Percentiles rank a stretch among this genome's conserved stretches.
These are phyloP conservation scores for Strobilomyces echinocephalus DNA, from an alignment of 768 basidiomycete genomes.

Conservation along the genomic window DNA sequence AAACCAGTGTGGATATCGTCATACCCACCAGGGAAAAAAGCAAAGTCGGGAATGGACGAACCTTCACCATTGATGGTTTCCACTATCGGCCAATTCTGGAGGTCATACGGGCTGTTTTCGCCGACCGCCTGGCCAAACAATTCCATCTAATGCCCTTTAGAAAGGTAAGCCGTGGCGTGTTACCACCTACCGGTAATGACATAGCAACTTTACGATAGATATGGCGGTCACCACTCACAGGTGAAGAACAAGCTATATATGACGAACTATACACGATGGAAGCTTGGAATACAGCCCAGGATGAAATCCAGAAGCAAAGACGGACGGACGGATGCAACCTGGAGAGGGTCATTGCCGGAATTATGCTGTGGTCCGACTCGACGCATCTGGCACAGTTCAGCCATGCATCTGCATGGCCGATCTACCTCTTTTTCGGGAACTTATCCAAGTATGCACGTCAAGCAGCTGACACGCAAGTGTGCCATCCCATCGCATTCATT, in stretches of 20 bases:
- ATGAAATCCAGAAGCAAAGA: too few relatives aligned
- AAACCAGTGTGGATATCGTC: not conserved
- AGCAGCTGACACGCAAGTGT: not conserved
- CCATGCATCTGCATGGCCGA: slow-evolving; percentile 7
- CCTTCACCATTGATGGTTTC: slow-evolving; percentile 27
- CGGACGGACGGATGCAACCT: not conserved
- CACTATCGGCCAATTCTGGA: slow-evolving; percentile 17
- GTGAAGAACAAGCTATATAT: not conserved
- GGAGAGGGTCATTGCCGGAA: not conserved
- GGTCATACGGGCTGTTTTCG: slow-evolving; percentile 8
- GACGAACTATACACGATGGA: not conserved
- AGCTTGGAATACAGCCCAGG: not conserved
- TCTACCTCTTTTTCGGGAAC: slow-evolving; percentile 1
- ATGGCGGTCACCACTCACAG: not conserved
- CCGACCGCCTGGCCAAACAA: not conserved
- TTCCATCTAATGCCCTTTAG: slow-evolving; percentile 26
- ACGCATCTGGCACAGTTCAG: slow-evolving; percentile 17
- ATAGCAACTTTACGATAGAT: not conserved
- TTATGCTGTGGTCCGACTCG: slow-evolving; percentile 21
- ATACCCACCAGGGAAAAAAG: slow-evolving; percentile 1
- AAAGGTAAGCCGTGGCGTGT: not conserved
- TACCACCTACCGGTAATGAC: not conserved
- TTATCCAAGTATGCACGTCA: slow-evolving; percentile 1
- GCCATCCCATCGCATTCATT: slow-evolving; percentile 1
- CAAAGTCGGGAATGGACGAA: slow-evolving; percentile 3